Conservation (phyloP, 2,329 filamentous ascomycete genomes). For the Tolypocladium nubicola region DNA sequence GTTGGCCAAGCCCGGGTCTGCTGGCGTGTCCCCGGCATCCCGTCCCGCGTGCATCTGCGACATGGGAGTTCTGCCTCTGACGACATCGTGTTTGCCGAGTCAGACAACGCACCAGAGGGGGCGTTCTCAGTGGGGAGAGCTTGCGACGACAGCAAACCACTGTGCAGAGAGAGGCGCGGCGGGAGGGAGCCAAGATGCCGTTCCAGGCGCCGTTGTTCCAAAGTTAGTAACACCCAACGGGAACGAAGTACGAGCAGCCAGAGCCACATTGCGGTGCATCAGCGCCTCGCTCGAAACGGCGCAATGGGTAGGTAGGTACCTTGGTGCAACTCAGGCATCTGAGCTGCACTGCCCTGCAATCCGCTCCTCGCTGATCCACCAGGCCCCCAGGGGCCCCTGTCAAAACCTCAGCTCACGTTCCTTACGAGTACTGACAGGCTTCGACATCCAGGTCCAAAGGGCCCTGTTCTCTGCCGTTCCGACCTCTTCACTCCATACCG, state of each 20-base stretch:
- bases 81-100: background rate
- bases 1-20: background rate
- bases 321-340: background rate
- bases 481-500: background rate
- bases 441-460: background rate
- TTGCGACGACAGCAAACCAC: background rate
- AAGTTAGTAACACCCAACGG: background rate
- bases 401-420: background rate
- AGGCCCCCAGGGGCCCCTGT: background rate
- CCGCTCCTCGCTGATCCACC: background rate
- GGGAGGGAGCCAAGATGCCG: background rate
- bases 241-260: too few species aligned
- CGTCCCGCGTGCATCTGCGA: background rate
- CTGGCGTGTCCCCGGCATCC: background rate
- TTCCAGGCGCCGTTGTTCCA: background rate
- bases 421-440: background rate
- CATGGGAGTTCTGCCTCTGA: background rate
- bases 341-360: background rate
- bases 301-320: background rate
- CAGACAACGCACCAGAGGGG: background rate
- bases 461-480: background rate
- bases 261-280: background rate
- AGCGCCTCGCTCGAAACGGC: background rate
- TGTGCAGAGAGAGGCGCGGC: background rate
- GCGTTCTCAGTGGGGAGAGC: background rate